Evolutionary conservation across 371 early-diverging fungal genomes (phyloP), one percentile per base, ranked within the genome.

Genomic region (Funneliformis caledonium): DNA sequence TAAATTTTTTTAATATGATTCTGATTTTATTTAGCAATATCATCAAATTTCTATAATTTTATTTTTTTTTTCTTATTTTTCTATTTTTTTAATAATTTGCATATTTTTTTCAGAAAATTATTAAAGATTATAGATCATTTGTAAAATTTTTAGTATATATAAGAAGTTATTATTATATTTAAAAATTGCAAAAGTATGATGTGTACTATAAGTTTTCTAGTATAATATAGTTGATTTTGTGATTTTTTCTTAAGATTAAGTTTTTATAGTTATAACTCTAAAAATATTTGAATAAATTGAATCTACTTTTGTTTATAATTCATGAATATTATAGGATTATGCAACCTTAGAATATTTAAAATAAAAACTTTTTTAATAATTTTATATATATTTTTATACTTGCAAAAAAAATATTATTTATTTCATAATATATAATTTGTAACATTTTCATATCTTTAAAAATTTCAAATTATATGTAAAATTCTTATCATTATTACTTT

Each of bases 221-320:
- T 50, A 72, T 26, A 26, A 26, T 26, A 26, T 14, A 67, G 12
- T 6, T 22, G 5, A 4, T 31, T 67, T 26, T 33, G 0, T 31
- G 4, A 67, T 67, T 67, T 67, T 67, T 6, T 67, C 14, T 67
- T 67, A 14, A 67, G 42, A 12, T 67, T 67, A 26, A 26, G 26
- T 67, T 26, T 16, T 67, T 12, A 7, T 3, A 19, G 60, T 14
- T 4, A 67, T 2, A 33, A 26, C 31, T 26, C 6, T 67, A 6
- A 42, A 67, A 67, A 67, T 26, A 67, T 67, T 67, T 67, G 26
- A 14, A 67, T 14, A 67, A 67, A 67, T 67, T 67, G 2, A 8
- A 11, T 59, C 5, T 4, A 67, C 42, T 67, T 67, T 67, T 11
- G 26, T 2, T 67, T 67, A 31, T 67, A 67, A 31, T 26, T 67